Conservation (phyloP, 495 filamentous ascomycete genomes). For the Penicillium bialowiezense region DNA sequence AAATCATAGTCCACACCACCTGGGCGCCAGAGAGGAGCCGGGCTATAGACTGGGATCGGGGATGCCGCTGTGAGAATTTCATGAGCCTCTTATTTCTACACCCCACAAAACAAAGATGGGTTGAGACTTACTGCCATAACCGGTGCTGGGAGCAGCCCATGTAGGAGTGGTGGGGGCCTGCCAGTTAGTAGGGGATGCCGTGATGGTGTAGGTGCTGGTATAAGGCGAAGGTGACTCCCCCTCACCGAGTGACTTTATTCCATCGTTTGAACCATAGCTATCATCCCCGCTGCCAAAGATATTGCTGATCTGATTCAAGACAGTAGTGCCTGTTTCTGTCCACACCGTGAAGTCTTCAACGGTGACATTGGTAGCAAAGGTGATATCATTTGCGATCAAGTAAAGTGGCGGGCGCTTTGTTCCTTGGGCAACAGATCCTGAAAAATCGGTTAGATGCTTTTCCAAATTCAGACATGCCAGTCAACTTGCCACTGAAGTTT, state of each 20-base stretch:
- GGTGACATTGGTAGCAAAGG: conserved; percentile 35
- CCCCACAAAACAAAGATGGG: background rate
- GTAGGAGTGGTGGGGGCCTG: conserved; percentile 17
- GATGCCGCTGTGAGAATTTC: conserved; percentile 13
- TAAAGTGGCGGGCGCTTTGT: conserved; percentile 43
- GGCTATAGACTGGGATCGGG: conserved; percentile 26
- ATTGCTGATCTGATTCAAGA: conserved; percentile 44
- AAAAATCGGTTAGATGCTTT: conserved; percentile 4
- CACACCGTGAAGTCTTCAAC: conserved; percentile 49
- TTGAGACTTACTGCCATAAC: conserved; percentile 25
- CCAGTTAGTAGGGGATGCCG: conserved; percentile 26
- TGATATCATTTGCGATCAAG: conserved; percentile 38
- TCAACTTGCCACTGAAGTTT: conserved; percentile 30
- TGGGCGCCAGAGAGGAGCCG: conserved; percentile 23
- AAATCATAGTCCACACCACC: conserved; percentile 26
- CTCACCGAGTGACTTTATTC: conserved; percentile 15
- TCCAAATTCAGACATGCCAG: background rate
- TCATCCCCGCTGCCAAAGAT: conserved; percentile 44
- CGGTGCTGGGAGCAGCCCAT: conserved; percentile 27
- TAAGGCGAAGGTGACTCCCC: conserved; percentile 17
- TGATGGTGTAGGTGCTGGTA: conserved; percentile 27
- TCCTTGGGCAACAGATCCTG: conserved; percentile 47
- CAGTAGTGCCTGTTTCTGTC: conserved; percentile 43
- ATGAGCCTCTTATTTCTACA: background rate
- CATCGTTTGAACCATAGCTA: conserved; percentile 19